phyloP scores from a whole-genome alignment of 1,284 basidiomycete species.

The Ustilago bromivora region DNA sequence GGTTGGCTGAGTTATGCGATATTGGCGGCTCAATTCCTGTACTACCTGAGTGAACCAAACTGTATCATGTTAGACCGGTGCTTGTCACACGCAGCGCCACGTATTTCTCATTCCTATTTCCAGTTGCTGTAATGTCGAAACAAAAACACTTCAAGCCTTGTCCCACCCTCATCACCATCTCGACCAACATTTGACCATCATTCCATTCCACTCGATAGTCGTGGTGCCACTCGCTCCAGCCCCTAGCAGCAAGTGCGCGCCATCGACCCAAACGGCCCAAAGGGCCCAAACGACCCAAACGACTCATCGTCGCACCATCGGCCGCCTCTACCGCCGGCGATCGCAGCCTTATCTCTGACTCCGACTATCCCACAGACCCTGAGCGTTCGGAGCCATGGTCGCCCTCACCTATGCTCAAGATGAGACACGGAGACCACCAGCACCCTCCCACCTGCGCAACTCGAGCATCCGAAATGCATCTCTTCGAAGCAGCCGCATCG shows the following conservation, averaged over 20 bases:
- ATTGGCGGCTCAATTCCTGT: neutral
- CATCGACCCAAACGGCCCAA: neutral
- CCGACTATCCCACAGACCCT: too few relatives aligned
- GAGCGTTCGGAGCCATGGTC: constrained; percentile 15
- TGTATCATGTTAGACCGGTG: too few relatives aligned
- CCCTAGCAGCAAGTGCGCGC: neutral
- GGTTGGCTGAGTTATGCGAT: constrained; percentile 11
- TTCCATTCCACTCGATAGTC: neutral
- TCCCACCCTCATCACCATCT: constrained; percentile 7
- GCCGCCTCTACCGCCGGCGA: neutral
- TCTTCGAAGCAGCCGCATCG: constrained; percentile 21
- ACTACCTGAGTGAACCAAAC: too few relatives aligned
- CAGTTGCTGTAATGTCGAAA: neutral
- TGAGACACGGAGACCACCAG: constrained; percentile 19
- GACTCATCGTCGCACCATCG: neutral
- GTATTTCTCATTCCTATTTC: neutral
- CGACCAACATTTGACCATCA: constrained; percentile 5
- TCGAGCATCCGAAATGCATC: constrained; percentile 3
- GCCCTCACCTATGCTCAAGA: constrained; percentile 35
- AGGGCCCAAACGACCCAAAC: too few relatives aligned
- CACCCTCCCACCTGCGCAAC: constrained; percentile 9
- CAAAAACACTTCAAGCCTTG: neutral
- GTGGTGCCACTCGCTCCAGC: constrained; percentile 5
- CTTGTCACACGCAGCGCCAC: neutral
- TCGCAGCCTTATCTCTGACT: neutral